Evolutionary conservation across 2,329 filamentous ascomycete species (phyloP), one percentile per base, ranked within the genome.

Genomic region (Leptoxyphium fumago): DNA sequence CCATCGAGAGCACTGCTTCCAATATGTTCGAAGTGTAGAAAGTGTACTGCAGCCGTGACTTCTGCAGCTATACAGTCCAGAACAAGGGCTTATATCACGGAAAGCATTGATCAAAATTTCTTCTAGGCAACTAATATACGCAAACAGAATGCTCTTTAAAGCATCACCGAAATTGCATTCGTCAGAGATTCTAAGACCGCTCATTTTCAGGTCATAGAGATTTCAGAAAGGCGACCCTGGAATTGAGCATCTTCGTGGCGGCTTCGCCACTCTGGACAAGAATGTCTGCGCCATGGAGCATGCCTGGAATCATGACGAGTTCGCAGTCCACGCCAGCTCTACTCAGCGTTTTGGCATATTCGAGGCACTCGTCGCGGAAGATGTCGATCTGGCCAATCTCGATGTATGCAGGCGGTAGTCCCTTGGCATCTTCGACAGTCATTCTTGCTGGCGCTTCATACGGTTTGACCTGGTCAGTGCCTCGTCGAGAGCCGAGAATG

Each of bases 371-470:
- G 11, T 68, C 62, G 2, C 64, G 56, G 47, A 71, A 70, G 28
- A 66, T 53, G 50, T 72, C 68, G 32, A 66, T 52, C 5, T 61
- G 56, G 1, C 68, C 67, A 5, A 65, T 60, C 41, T 67, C 64
- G 29, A 73, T 63, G 46, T 68, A 72, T 0, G 64, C 56, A 1
- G 63, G 57, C 13, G 69, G 68, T 28, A 72, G 52, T 0, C 60
- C 61, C 29, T 58, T 55, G n/a, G 65, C 49, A 40, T 61, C 58
- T 11, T 48, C 54, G 8, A 45, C 45, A 5, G 46, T 51, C 32
- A 59, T 61, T 1, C 65, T 55, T 1, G 57, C 57, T 1, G 68
- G 63, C 11, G 64, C 62, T 2, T 63, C 61, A 34, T 64, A 60
- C 0, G 53, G 55, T 29, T 55, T 57, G 26, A 67, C 57, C 17